A percentile compares a stretch with the other conserved stretches of the same genome.
Evolutionary conservation across 1,284 basidiomycete genomes (phyloP).

Genomic region (Boletus mariae): DNA sequence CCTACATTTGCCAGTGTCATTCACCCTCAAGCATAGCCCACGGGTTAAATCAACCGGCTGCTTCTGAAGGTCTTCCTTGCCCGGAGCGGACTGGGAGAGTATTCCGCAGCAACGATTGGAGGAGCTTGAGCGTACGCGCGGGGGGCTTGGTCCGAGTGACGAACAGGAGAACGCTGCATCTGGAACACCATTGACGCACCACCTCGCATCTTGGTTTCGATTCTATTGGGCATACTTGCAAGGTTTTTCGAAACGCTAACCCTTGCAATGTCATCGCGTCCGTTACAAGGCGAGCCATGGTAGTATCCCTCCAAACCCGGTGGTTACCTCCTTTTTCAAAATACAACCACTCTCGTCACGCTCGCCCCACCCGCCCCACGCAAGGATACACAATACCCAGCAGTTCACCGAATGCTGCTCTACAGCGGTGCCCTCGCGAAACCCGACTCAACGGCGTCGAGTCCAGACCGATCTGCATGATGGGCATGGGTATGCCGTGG

Average conservation of each 20-base stretch:
- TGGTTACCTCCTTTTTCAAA: neutral
- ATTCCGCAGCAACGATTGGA: too few relatives aligned
- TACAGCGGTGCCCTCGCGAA: neutral
- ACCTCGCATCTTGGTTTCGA: too few relatives aligned
- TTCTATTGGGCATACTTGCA: neutral
- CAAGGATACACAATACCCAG: neutral
- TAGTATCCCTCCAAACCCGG: neutral
- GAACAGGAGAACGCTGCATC: too few relatives aligned
- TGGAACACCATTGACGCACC: too few relatives aligned
- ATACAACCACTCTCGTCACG: conserved; percentile 11
- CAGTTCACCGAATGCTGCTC: neutral
- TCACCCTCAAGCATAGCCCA: too few relatives aligned
- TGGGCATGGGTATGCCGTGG: too few relatives aligned
- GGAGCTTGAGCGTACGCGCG: too few relatives aligned
- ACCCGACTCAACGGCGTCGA: neutral
- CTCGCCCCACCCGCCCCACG: neutral
- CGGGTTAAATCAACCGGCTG: too few relatives aligned
- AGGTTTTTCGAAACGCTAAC: neutral
- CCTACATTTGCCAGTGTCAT: too few relatives aligned
- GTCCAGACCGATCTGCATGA: neutral
- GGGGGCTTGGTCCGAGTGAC: too few relatives aligned
- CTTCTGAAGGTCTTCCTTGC: too few relatives aligned
- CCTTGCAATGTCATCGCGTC: neutral
- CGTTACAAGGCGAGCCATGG: neutral
- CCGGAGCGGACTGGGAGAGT: too few relatives aligned